Conservation (phyloP, 2,329 filamentous ascomycete species). For the Colletotrichum horii region DNA sequence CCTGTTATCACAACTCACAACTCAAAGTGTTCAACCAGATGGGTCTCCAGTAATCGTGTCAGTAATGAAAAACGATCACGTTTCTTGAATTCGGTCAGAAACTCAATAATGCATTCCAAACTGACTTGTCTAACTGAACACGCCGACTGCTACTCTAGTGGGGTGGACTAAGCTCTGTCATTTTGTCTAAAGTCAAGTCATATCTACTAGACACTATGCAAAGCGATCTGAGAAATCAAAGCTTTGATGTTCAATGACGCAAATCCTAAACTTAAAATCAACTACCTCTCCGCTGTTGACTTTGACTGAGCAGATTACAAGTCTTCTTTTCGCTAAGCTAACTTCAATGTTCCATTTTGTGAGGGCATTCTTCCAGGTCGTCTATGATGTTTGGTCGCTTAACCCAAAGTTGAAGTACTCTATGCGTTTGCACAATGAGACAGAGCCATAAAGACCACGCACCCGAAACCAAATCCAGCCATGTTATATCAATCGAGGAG, state of each 20-base stretch:
- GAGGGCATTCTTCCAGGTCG: fast-evolving
- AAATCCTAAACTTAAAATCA: neutral
- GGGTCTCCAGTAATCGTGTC: neutral
- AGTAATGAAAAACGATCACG: neutral
- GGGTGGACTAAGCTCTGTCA: neutral
- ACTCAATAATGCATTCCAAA: fast-evolving
- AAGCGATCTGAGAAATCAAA: neutral
- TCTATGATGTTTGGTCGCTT: neutral
- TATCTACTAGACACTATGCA: neutral
- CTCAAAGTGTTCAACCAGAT: neutral
- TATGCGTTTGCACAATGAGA: neutral
- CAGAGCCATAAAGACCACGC: neutral
- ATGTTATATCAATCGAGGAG: fast-evolving
- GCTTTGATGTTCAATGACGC: fast-evolving
- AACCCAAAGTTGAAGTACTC: neutral
- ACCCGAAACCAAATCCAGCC: neutral
- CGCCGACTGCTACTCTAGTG: too few species aligned
- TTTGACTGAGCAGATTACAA: neutral
- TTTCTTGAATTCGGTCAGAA: fast-evolving
- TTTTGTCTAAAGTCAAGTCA: neutral
- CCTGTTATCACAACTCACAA: neutral
- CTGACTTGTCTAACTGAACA: neutral
- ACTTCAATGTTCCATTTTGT: neutral
- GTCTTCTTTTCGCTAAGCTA: fast-evolving
- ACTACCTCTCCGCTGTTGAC: neutral